These are phyloP conservation scores for Neurospora sp. DNA, from an alignment of 495 filamentous ascomycete species.

Conservation along the genomic window DNA sequence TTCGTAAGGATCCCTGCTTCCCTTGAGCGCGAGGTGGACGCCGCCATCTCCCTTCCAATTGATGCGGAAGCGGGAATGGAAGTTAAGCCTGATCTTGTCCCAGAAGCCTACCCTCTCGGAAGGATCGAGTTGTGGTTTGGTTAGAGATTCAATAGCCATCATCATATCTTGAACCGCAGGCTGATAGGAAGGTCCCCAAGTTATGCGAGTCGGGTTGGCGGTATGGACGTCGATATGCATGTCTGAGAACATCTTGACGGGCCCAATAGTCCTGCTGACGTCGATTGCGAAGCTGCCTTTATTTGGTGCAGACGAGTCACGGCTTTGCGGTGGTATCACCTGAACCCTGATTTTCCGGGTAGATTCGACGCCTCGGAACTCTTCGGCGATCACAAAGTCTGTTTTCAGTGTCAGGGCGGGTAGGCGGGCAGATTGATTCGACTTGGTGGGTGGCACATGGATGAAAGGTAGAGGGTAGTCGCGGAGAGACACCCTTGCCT, in stretches of 20 bases:
- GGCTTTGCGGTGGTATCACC: constrained; percentile 59
- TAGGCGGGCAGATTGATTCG: constrained; percentile 69
- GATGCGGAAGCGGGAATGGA: constrained; percentile 84
- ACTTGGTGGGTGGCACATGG: constrained; percentile 75
- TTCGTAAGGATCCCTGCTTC: constrained; percentile 84
- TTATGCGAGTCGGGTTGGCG: constrained; percentile 78
- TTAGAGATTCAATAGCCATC: constrained; percentile 97
- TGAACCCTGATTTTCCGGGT: constrained; percentile 72
- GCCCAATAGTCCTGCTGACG: constrained; percentile 83
- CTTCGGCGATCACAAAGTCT: constrained; percentile 95
- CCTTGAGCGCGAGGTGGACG: constrained; percentile 89
- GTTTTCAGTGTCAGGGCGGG: constrained; percentile 75
- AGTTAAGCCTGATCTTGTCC: constrained; percentile 94
- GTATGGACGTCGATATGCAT: constrained; percentile 88
- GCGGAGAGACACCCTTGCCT: constrained; percentile 70
- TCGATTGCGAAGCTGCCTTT: constrained; percentile 64
- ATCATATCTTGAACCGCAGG: constrained; percentile 99
- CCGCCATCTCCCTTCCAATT: constrained; percentile 93
- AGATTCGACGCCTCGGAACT: constrained; percentile 69
- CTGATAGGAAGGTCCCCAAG: constrained; percentile 95
- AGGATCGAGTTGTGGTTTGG: constrained; percentile 85
- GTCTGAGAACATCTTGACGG: constrained; percentile 95
- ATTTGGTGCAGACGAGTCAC: constrained; percentile 25
- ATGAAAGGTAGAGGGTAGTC: constrained; percentile 91
- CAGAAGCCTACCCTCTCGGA: constrained; percentile 94